Conservation (phyloP, 208 protist species). For the Trypanosoma rangeli region DNA sequence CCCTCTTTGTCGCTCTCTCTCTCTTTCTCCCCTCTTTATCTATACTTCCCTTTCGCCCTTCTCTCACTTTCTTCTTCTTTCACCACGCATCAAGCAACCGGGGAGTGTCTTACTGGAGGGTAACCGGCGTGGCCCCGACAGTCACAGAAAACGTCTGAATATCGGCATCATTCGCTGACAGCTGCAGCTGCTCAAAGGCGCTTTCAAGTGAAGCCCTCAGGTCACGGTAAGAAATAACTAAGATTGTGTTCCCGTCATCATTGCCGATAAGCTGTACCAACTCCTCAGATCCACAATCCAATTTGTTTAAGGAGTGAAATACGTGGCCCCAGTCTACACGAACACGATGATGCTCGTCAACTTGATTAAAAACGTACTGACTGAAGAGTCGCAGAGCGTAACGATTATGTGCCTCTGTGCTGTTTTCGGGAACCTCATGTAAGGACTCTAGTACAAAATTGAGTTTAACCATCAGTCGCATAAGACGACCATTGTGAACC, state of each 20-base stretch:
- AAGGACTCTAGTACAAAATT: constrained; percentile 90
- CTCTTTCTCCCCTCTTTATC: neutral
- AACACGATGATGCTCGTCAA: constrained; percentile 89
- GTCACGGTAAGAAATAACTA: constrained; percentile 95
- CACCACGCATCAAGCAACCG: no score
- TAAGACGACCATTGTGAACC: constrained; percentile 95
- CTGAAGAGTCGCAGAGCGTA: constrained; percentile 94
- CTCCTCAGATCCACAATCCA: constrained; percentile 94
- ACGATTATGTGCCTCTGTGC: constrained; percentile 49
- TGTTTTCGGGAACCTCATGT: constrained; percentile 85
- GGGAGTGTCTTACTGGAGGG: constrained; percentile 28
- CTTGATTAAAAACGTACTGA: constrained; percentile 97
- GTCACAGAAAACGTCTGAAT: constrained; percentile 28
- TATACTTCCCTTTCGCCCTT: neutral
- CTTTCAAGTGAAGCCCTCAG: constrained; percentile 85
- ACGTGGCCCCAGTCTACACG: constrained; percentile 94
- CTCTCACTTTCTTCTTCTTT: neutral
- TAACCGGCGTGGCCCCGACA: constrained; percentile 19
- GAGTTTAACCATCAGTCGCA: constrained; percentile 94
- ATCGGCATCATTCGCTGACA: constrained; percentile 27
- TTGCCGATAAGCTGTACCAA: constrained; percentile 91
- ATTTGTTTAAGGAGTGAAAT: constrained; percentile 96
- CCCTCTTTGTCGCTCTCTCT: no score
- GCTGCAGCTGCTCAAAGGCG: constrained; percentile 85
- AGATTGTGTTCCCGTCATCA: constrained; percentile 85